Conservation (phyloP, 768 basidiomycete species). For the Xanthoconium purpureum region DNA sequence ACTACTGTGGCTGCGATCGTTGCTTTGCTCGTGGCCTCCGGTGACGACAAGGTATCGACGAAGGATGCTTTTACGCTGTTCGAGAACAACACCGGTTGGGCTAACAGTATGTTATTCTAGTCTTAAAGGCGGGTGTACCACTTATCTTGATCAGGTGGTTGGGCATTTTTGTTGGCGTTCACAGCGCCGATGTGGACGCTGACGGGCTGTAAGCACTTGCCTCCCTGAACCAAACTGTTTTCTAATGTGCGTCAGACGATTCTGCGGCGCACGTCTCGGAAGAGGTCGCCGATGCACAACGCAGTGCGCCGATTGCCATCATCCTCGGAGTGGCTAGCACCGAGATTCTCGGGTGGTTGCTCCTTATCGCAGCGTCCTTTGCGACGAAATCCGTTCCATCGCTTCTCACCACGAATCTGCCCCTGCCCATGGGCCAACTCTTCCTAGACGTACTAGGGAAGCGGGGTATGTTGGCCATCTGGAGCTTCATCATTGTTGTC, state of each 20-base stretch:
- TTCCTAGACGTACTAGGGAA: constrained; percentile 65
- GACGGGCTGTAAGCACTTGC: constrained; percentile 57
- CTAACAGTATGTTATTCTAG: constrained; percentile 42
- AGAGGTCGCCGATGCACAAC: constrained; percentile 62
- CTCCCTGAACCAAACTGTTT: background rate
- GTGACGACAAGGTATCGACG: constrained; percentile 58
- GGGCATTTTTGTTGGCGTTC: constrained; percentile 72
- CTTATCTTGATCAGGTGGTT: constrained; percentile 48
- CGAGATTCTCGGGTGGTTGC: constrained; percentile 61
- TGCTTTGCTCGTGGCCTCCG: constrained; percentile 54
- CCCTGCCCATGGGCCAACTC: constrained; percentile 71
- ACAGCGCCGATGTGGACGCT: constrained; percentile 79
- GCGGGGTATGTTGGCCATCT: constrained; percentile 67
- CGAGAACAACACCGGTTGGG: constrained; percentile 72
- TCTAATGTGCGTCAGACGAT: constrained; percentile 46
- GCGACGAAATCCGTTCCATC: constrained; percentile 54
- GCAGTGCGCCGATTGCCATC: constrained; percentile 67
- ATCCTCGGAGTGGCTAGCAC: constrained; percentile 60
- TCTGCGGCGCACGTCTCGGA: constrained; percentile 76
- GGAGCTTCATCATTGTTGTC: constrained; percentile 68
- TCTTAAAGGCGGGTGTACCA: background rate
- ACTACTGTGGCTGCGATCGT: constrained; percentile 64
- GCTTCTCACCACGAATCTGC: constrained; percentile 47
- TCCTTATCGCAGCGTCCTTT: constrained; percentile 63
- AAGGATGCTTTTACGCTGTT: constrained; percentile 65